These are phyloP conservation scores for Phoenix dactylifera DNA, from an alignment of 176 grass and related monocot genomes.

Conservation along the genomic window DNA sequence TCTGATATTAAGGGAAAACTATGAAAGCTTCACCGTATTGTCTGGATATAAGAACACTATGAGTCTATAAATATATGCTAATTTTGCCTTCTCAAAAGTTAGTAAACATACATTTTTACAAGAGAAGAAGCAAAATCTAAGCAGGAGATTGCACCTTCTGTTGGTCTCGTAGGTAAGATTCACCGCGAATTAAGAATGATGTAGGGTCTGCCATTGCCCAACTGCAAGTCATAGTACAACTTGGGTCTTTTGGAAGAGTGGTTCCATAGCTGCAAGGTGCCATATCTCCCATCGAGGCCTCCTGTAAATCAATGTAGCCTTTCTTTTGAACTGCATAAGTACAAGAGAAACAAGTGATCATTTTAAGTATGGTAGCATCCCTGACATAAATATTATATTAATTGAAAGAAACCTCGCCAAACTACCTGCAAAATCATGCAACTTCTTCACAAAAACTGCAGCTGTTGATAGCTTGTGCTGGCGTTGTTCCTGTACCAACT, in stretches of 20 bases:
- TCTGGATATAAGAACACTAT: too few relatives aligned
- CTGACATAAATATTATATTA: too few relatives aligned
- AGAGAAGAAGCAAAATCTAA: too few relatives aligned
- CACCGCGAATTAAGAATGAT: conserved; percentile 81
- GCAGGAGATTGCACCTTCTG: conserved; percentile 41
- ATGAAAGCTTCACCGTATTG: too few relatives aligned
- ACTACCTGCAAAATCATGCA: conserved; percentile 15
- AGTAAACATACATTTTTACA: too few relatives aligned
- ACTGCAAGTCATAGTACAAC: conserved; percentile 37
- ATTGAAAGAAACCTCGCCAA: neutral
- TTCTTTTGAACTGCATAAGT: conserved; percentile 11
- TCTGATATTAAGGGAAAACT: too few relatives aligned
- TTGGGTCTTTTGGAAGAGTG: conserved; percentile 85
- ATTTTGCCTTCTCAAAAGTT: too few relatives aligned
- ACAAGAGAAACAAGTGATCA: too few relatives aligned
- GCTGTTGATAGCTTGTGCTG: conserved; percentile 8
- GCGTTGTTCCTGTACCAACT: conserved; percentile 48
- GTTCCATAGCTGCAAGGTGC: conserved; percentile 48
- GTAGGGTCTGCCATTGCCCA: conserved; percentile 88
- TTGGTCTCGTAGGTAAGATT: conserved; percentile 78
- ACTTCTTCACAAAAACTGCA: conserved; percentile 17
- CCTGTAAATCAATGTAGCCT: conserved; percentile 6
- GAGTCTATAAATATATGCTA: too few relatives aligned
- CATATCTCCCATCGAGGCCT: neutral
- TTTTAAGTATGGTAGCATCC: too few relatives aligned